A percentile compares a stretch with the other conserved stretches of the same genome.
Evolutionary conservation across 225 moss, liverwort and hornwort species (phyloP).

Genomic region (Lunularia cruciata): DNA sequence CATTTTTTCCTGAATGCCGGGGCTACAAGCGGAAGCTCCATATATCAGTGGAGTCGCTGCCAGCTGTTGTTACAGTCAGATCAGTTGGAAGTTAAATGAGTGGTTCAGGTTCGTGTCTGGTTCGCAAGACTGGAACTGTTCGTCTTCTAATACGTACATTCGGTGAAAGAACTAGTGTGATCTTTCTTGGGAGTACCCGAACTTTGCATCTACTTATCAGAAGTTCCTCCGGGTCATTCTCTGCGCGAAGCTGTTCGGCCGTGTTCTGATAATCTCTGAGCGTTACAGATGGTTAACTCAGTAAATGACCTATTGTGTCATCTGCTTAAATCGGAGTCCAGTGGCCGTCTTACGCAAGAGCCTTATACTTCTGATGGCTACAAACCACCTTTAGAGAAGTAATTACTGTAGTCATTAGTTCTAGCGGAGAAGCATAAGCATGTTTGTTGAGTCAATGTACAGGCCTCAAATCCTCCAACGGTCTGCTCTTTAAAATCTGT

Average conservation of each 20-base stretch:
- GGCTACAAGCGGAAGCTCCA: no score
- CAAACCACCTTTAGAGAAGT: no score
- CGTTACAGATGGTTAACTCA: neutral
- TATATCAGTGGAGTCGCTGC: neutral
- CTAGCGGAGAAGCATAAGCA: no score
- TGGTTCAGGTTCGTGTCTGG: slow-evolving; percentile 1
- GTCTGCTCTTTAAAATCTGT: no score
- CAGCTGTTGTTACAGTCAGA: neutral
- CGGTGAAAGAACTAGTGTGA: neutral
- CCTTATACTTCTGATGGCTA: no score
- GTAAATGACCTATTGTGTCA: neutral
- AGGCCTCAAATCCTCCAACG: no score
- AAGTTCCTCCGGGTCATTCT: neutral
- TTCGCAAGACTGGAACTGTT: neutral
- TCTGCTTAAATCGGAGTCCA: no score
- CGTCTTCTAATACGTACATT: neutral
- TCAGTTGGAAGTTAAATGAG: neutral
- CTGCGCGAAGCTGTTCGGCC: no score
- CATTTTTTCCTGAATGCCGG: neutral
- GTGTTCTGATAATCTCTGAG: neutral
- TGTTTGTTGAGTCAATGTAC: no score
- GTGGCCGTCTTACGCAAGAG: no score
- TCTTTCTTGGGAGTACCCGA: neutral
- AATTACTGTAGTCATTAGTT: no score
- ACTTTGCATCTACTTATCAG: neutral